phyloP scores from a whole-genome alignment of 2,329 filamentous ascomycete species.

The Meredithiella fracta region DNA sequence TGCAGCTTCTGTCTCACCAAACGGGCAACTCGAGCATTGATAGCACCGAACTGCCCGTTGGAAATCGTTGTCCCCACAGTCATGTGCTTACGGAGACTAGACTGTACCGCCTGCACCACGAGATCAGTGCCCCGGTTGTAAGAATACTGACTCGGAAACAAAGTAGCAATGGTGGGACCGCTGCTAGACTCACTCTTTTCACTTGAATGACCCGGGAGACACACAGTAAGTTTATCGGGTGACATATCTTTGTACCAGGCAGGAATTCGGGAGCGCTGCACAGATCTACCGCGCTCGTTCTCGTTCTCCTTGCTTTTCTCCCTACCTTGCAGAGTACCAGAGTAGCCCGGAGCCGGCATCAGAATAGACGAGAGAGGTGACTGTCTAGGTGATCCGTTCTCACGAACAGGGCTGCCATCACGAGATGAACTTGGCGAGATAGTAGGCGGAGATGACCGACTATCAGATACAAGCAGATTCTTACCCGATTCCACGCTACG shows the following conservation, averaged over 20 bases:
- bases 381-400: neutral
- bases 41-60: constrained; percentile 9
- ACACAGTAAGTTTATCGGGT: neutral
- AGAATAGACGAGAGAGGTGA: neutral
- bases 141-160: neutral
- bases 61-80: constrained; percentile 1
- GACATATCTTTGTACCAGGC: constrained; percentile 4
- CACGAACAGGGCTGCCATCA: neutral
- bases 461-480: neutral
- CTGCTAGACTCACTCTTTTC: neutral
- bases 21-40: constrained; percentile 6
- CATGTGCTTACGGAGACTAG: constrained; percentile 11
- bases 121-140: constrained; percentile 8
- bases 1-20: neutral
- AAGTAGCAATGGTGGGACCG: neutral
- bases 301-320: neutral
- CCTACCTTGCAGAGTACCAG: constrained; percentile 1
- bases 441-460: neutral
- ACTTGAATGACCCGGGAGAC: neutral
- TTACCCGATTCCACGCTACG: neutral
- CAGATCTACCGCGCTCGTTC: neutral
- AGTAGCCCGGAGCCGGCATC: neutral
- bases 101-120: constrained; percentile 5
- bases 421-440: neutral
- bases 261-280: neutral